A percentile compares a stretch with the other conserved stretches of the same genome.
These are phyloP conservation scores for Moniliophthora roreri DNA, from an alignment of 1,284 basidiomycete species.

Conservation along the genomic window DNA sequence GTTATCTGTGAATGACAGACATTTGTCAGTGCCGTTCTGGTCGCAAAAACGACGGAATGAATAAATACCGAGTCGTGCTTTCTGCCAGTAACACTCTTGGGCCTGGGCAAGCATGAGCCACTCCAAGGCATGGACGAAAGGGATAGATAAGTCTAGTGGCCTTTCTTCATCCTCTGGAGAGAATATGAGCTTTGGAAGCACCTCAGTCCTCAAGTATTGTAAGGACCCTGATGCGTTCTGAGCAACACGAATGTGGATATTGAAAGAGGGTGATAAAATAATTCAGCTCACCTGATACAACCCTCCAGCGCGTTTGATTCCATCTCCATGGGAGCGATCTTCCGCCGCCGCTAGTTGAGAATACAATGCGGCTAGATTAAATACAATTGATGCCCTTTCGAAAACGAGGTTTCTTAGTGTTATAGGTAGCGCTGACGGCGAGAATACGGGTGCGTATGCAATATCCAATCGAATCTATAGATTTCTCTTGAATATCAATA, in stretches of 20 bases:
- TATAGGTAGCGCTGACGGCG: slow-evolving; percentile 54
- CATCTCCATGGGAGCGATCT: slow-evolving; percentile 72
- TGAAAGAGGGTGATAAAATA: not conserved
- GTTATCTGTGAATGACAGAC: slow-evolving; percentile 46
- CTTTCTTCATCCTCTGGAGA: slow-evolving; percentile 53
- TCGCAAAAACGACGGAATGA: not conserved
- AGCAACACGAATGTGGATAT: slow-evolving; percentile 12
- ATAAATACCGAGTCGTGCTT: slow-evolving; percentile 76
- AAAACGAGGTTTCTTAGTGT: slow-evolving; percentile 74
- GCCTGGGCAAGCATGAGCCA: slow-evolving; percentile 91
- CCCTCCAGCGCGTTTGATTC: slow-evolving; percentile 73
- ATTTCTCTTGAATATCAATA: not conserved
- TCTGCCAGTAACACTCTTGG: slow-evolving; percentile 97
- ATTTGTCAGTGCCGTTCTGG: slow-evolving; percentile 10
- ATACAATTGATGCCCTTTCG: slow-evolving; percentile 77
- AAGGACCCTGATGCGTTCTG: slow-evolving; percentile 81
- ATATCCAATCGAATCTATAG: slow-evolving; percentile 76
- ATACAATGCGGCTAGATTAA: slow-evolving; percentile 83
- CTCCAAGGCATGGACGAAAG: slow-evolving; percentile 67
- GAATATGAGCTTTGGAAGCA: slow-evolving; percentile 55
- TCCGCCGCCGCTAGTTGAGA: slow-evolving; percentile 69
- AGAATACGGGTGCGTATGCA: slow-evolving; percentile 74
- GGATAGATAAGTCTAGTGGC: slow-evolving; percentile 64
- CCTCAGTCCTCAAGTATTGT: slow-evolving; percentile 58
- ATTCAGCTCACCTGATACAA: slow-evolving; percentile 69